Base-by-base conservation (phyloP, 768 basidiomycete genomes). In the Serendipita sp. region DNA sequence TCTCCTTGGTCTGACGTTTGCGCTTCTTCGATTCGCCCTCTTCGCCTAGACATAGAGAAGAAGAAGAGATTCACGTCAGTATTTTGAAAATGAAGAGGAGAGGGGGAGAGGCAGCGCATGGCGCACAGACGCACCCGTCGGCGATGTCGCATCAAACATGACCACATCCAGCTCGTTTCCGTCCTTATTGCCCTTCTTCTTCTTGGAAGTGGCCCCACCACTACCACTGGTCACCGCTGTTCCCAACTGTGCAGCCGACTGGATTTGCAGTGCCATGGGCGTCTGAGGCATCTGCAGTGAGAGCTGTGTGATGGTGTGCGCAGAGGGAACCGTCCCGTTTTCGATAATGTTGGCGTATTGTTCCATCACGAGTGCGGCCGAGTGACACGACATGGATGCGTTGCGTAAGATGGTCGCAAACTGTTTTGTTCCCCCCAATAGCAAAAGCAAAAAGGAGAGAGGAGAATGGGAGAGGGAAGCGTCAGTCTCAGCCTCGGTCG, bases 1-100 rank as follows among this genome's bases (percentile, higher is more conserved):
- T 91, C 63, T 75, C 75, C 67, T 76, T 76, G 56, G 62, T 64
- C 2, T 63, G 56, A 66, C 82, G 79, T 71, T 78, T 82, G 66
- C 80, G 78, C 71, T 82, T 86, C 70, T 77, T 77, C 51, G 71
- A 67, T 58, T 73, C 70, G 30, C 60, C 66, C 11, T 65, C 69
- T 42, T 72, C 73, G 2, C 31, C 22, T 58, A 28, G n/a, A n/a
- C n/a, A n/a, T n/a, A n/a, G n/a, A n/a, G n/a, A n/a, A n/a, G n/a
- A n/a, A n/a, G n/a, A n/a, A n/a, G n/a, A n/a, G n/a, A n/a, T n/a
- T n/a, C n/a, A n/a, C n/a, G n/a, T n/a, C n/a, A n/a, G n/a, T n/a
- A n/a, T n/a, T n/a, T n/a, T n/a, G n/a, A n/a, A n/a, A n/a, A n/a
- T n/a, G n/a, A n/a, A n/a, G n/a, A n/a, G n/a, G n/a, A 38, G 34